Evolutionary conservation across 495 filamentous ascomycete species (phyloP).

Genomic region (Neurospora intermedia): DNA sequence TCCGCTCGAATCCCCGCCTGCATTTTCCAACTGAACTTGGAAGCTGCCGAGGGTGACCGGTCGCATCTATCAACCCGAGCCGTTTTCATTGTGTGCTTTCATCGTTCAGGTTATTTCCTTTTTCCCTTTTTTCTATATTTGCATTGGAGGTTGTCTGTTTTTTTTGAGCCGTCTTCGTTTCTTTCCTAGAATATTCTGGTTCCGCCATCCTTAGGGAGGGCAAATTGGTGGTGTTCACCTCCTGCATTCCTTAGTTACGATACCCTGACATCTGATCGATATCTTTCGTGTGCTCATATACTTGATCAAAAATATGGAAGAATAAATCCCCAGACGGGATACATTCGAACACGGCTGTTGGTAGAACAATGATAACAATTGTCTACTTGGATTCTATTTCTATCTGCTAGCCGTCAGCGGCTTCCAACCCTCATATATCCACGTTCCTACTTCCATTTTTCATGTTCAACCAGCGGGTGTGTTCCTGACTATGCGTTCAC

Average conservation of each 20-base stretch:
- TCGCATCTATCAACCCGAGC: neutral
- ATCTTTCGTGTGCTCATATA: neutral
- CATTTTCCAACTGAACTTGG: neutral
- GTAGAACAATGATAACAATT: neutral
- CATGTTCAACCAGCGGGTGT: neutral
- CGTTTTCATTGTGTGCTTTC: neutral
- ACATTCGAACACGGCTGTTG: neutral
- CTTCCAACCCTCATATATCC: neutral
- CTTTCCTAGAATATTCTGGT: neutral
- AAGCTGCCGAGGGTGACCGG: neutral
- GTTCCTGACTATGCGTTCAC: neutral
- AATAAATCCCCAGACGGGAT: neutral
- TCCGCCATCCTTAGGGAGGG: neutral
- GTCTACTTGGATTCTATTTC: neutral
- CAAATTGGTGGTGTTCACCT: neutral
- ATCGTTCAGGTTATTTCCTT: neutral
- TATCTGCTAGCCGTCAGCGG: neutral
- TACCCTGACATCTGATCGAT: neutral
- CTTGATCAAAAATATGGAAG: neutral
- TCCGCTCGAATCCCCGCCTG: neutral
- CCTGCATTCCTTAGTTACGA: neutral
- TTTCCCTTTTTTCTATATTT: neutral
- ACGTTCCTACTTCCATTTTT: too few relatives aligned
- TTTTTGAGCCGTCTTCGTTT: neutral
- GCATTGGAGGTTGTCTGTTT: neutral